Percentiles rank a stretch among this genome's conserved stretches.
Evolutionary conservation across 495 filamentous ascomycete genomes (phyloP).

Genomic region (Lophium mytilinum): DNA sequence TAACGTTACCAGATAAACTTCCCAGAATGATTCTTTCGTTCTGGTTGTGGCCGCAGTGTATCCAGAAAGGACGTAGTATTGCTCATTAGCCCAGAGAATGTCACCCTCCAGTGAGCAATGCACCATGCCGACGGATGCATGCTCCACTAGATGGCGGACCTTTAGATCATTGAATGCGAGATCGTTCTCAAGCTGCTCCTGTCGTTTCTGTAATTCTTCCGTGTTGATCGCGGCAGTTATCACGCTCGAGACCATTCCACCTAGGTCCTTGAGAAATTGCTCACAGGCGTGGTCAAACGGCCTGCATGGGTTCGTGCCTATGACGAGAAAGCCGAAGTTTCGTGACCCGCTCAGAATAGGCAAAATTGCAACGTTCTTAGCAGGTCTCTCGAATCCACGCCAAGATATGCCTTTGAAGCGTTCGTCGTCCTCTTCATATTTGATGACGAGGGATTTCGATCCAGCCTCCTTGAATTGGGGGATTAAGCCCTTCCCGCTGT

Average conservation of each 20-base stretch:
- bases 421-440: conserved; percentile 2
- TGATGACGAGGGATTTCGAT: background rate
- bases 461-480: conserved; percentile 10
- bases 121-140: conserved; percentile 17
- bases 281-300: conserved; percentile 5
- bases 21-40: background rate
- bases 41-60: background rate
- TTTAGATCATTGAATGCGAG: conserved; percentile 13
- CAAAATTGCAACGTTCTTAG: conserved; percentile 10
- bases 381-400: conserved; percentile 7
- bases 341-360: conserved; percentile 10
- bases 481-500: conserved; percentile 6
- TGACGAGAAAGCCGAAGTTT: conserved; percentile 10
- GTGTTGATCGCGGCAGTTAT: background rate
- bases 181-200: conserved; percentile 8
- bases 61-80: conserved; percentile 9
- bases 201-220: conserved; percentile 1
- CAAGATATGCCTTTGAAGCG: conserved; percentile 13
- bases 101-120: conserved; percentile 6
- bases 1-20: too few species aligned
- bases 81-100: conserved; percentile 17
- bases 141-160: conserved; percentile 14
- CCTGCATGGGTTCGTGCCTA: conserved; percentile 10
- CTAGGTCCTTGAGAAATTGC: conserved; percentile 10
- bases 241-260: conserved; percentile 10